Evolutionary conservation across 1,284 basidiomycete species (phyloP), one percentile per base, ranked within the genome.

Genomic region (Grifola frondosa): DNA sequence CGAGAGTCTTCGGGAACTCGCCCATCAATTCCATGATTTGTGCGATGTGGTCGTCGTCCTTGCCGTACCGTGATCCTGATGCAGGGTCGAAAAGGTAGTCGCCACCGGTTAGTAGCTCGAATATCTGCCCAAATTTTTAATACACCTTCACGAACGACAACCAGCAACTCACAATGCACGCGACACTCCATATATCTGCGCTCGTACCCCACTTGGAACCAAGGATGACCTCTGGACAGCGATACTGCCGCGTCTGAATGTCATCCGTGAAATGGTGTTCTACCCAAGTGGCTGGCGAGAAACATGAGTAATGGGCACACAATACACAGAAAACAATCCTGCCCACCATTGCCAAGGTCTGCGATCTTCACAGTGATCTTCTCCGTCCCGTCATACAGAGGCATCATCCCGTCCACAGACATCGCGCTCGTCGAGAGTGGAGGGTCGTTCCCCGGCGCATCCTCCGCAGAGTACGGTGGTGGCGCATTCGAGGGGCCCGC

Each of bases 291-390:
- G 85, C 84, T 84, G 56, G 24, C 30, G 33, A 30, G n/a, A 40
- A 20, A 30, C 37, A 30, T 40, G 15, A 16, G 36, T 30, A 45
- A 26, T 37, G 24, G 28, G 29, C 37, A 32, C 31, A 34, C 42
- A 21, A 7, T 30, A 46, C 22, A 24, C 37, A 29, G 19, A 46
- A 37, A 37, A 30, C 22, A 62, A 80, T 30, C n/a, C n/a, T n/a
- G n/a, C n/a, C n/a, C 49, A 86, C 85, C 90, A 64, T 97, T 97
- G 16, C 94, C 96, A 42, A 99, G 69, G 74, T 99, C 97, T 24
- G 96, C 96, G 63, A 99, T 98, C 77, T 99, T 98, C 52, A 99
- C 97, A 4, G 95, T 98, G 53, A 99, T 97, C 61, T 86, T 83
- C 65, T 97, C 94, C 34, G 53, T 56, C 13, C 52, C 59, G 26